A percentile compares a stretch with the other conserved stretches of the same genome.
Evolutionary conservation across 192 early-diverging fungal genomes (phyloP).

Genomic region (Coemansia sp.): DNA sequence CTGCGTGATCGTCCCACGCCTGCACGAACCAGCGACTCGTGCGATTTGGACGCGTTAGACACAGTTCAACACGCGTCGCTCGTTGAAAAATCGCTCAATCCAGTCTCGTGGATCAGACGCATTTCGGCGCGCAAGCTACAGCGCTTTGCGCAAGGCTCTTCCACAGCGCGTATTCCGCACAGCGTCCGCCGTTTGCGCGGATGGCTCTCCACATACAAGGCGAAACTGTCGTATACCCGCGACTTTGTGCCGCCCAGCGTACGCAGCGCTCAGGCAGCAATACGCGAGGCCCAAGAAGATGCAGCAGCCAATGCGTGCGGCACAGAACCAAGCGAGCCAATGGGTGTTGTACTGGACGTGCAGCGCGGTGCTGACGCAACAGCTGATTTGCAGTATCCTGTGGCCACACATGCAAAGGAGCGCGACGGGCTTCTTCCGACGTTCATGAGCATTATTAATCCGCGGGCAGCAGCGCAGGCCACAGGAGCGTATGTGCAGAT

Average conservation of each 20-base stretch:
- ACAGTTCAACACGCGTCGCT: slow-evolving; percentile 17
- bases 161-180: neutral
- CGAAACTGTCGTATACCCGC: slow-evolving; percentile 26
- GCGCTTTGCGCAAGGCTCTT: slow-evolving; percentile 2
- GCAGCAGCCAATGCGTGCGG: neutral
- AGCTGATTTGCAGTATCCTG: slow-evolving; percentile 23
- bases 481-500: slow-evolving; percentile 12
- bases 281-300: neutral
- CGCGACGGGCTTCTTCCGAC: slow-evolving; percentile 24
- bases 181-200: slow-evolving; percentile 30
- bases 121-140: slow-evolving; percentile 37
- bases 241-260: slow-evolving; percentile 18
- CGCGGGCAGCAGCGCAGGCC: slow-evolving; percentile 4
- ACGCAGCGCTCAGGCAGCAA: neutral
- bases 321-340: neutral
- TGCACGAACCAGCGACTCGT: slow-evolving; percentile 3
- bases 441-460: slow-evolving; percentile 48
- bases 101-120: slow-evolving; percentile 44
- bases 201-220: slow-evolving; percentile 41
- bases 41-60: neutral
- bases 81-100: slow-evolving; percentile 43
- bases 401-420: neutral
- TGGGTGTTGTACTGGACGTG: neutral
- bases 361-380: neutral
- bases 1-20: slow-evolving; percentile 24